Conservation (phyloP, 805 yeast species). For the Dipodascus albidus region DNA sequence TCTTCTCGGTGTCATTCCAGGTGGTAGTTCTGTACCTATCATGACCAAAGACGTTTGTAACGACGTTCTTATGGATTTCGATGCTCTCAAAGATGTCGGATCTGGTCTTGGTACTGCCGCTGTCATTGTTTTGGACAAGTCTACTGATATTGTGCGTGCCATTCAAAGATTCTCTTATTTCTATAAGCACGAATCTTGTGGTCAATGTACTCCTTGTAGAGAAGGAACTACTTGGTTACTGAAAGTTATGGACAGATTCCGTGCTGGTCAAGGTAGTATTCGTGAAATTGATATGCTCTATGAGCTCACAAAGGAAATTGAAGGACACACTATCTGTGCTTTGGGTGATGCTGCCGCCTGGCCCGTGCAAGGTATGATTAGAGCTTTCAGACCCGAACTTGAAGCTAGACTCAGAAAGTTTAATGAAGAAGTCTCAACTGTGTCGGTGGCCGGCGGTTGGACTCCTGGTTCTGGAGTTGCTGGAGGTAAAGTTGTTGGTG, state of each 20-base stretch:
- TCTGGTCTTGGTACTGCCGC: conserved; percentile 91
- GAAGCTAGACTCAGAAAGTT: conserved; percentile 62
- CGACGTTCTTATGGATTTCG: conserved; percentile 74
- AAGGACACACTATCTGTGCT: conserved; percentile 88
- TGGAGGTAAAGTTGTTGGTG: conserved; percentile 53
- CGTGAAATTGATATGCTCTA: conserved; percentile 76
- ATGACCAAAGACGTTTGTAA: conserved; percentile 58
- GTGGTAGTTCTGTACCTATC: conserved; percentile 82
- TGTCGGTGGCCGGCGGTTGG: conserved; percentile 67
- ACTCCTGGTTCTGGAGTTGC: conserved; percentile 42
- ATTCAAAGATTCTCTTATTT: conserved; percentile 77
- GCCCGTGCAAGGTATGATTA: conserved; percentile 85
- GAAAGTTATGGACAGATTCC: conserved; percentile 76
- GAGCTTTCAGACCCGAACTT: conserved; percentile 74
- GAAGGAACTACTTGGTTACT: conserved; percentile 85
- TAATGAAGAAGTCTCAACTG: conserved; percentile 37
- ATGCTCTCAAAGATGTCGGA: conserved; percentile 73
- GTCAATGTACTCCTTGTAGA: conserved; percentile 91
- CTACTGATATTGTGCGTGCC: conserved; percentile 74
- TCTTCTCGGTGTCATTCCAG: conserved; percentile 77
- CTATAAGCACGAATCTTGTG: conserved; percentile 88
- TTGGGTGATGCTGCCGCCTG: conserved; percentile 90
- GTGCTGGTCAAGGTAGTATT: conserved; percentile 65
- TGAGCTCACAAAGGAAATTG: conserved; percentile 77
- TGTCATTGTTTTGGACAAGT: conserved; percentile 81